Base-by-base conservation (phyloP, 2,329 filamentous ascomycete genomes). In the Chalara sp. region DNA sequence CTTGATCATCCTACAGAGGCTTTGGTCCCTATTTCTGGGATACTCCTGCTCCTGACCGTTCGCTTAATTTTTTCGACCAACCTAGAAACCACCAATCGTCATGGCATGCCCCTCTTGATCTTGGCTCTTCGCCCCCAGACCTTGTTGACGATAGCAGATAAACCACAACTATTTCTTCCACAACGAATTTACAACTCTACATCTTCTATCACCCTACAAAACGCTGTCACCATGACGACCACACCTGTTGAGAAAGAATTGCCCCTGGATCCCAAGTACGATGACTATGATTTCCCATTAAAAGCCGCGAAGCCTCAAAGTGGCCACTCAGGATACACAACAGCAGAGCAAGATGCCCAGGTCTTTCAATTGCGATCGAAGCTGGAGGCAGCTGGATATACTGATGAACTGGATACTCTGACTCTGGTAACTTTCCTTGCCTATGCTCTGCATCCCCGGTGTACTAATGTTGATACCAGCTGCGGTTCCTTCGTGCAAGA, bases 271-370 rank as follows among this genome's bases (percentile, higher is more conserved):
- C 79, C 88, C 68, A 96, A 96, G 75, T 95, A 97, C 77, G 93
- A 97, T 74, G 70, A 95, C 76, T 97, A 93, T 72, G 91, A 96
- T 72, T 97, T 81, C 76, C 93, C 93, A 56, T 89, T 84, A 58
- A 85, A 80, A 56, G 82, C 89, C 44, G 80, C 87, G 50, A 80
- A 81, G 60, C 68, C 78, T 44, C 80, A 84, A 66, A 74, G 76
- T 62, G 93, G 93, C 58, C 90, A 96, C 70, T 85, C 92, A 56
- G 93, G 93, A 67, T 82, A 95, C 71, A 86, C 95, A 63, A 93
- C 86, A 50, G 76, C 82, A 52, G 80, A 87, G 69, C 90, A 97
- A 75, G 87, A 96, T 80, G 90, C 89, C 49, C 85, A 92, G 73
- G 86, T 97, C 45, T 74, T 83, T 66, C 89, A 96, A 77, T 77